Conservation (phyloP, 2,329 filamentous ascomycete species). For the Dothistroma septosporum region DNA sequence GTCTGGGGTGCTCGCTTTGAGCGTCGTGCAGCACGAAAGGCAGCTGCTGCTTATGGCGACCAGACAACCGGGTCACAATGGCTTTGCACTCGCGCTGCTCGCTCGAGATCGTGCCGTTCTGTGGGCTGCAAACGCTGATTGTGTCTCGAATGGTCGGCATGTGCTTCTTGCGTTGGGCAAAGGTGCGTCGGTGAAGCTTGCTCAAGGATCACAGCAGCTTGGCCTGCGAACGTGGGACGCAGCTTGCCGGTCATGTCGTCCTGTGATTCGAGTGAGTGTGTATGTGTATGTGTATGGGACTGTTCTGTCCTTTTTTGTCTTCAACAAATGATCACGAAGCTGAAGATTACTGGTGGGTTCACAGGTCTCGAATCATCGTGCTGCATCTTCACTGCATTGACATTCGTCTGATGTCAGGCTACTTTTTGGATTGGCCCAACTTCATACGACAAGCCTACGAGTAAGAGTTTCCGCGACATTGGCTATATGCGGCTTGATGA, state of each 20-base stretch:
- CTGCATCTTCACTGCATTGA: slow-evolving; percentile 59
- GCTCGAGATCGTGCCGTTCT: neutral
- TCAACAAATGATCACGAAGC: no score
- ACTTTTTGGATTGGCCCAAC: slow-evolving; percentile 52
- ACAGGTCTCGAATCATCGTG: no score
- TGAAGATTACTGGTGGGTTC: slow-evolving; percentile 57
- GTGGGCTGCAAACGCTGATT: slow-evolving; percentile 6
- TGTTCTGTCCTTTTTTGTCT: no score
- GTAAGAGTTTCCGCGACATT: slow-evolving; percentile 23
- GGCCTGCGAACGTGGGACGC: neutral
- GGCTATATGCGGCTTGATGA: slow-evolving; percentile 7
- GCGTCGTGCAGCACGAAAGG: slow-evolving; percentile 22
- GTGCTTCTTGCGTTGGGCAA: neutral
- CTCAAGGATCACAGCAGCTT: neutral
- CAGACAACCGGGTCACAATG: slow-evolving; percentile 15
- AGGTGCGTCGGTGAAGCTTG: neutral
- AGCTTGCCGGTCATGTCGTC: neutral
- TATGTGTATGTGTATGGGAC: neutral
- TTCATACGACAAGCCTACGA: slow-evolving; percentile 49
- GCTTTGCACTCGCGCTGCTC: slow-evolving; percentile 9
- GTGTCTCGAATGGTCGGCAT: slow-evolving; percentile 10
- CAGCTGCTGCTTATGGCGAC: slow-evolving; percentile 12
- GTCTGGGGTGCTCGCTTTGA: slow-evolving; percentile 15
- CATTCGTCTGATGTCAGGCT: slow-evolving; percentile 48
- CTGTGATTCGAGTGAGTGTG: neutral